Base-by-base conservation (phyloP, 2,329 filamentous ascomycete species). In the Bipolaris gigantea region DNA sequence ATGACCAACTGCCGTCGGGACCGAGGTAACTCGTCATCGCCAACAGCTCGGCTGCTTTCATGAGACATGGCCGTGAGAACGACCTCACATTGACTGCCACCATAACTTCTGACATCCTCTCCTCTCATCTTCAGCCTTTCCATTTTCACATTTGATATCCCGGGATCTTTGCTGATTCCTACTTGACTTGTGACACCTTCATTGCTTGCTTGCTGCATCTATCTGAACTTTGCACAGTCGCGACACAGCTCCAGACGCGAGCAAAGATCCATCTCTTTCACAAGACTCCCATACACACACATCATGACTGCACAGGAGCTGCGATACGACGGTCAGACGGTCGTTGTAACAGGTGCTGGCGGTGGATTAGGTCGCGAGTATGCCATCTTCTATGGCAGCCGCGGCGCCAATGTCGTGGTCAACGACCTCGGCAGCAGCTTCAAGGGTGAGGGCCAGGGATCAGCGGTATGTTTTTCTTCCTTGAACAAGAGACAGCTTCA, bases 371-470 rank as follows among this genome's bases (percentile, higher is more conserved):
- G 90, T 62, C 90, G 87, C 77, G 87, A 87, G 73, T 95, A 95
- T 78, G 88, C 89, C 65, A 80, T 88, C 56, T 97, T 96, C 82
- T 97, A 96, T 73, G 94, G 85, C 54, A 92, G 90, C 52, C 86
- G 93, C 72, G 94, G 94, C 70, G 94, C 92, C 66, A 95, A 89
- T 76, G 89, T 96, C 66, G 93, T 99, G 43, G 94, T 99, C 68
- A 99, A 99, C 76, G 94, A 99, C 74, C 84, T 97, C 47, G 94
- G 94, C 59, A 90, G 85, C 46, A 94, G 92, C 42, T 92, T 94
- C 82, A 93, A 94, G 77, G 93, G 94, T 65, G 92, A 97, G 79
- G 93, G 92, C 56, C 86, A 83, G 66, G 93, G 89, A 38, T 86
- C 85, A 75, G 95, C 91, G 85, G 92, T 96, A 78, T 64, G 80